These are phyloP conservation scores for Allantophomopsis cytisporea DNA, from an alignment of 2,329 filamentous ascomycete species.

Conservation along the genomic window DNA sequence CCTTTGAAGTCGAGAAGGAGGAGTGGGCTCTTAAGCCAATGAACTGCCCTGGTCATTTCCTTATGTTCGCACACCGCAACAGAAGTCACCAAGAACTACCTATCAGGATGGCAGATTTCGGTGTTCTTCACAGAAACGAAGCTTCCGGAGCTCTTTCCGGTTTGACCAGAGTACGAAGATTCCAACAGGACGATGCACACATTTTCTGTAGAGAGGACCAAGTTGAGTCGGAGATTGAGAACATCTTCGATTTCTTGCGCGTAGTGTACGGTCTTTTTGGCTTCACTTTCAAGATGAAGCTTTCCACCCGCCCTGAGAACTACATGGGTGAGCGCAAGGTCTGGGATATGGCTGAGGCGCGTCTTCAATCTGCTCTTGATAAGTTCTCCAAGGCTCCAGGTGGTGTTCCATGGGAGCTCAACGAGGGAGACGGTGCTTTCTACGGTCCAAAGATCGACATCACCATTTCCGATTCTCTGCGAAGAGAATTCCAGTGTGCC, in stretches of 20 bases:
- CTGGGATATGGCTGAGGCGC: slow-evolving; percentile 79
- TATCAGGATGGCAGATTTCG: slow-evolving; percentile 88
- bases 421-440: slow-evolving; percentile 92
- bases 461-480: slow-evolving; percentile 77
- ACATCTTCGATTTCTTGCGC: slow-evolving; percentile 76
- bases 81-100: slow-evolving; percentile 84
- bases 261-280: slow-evolving; percentile 72
- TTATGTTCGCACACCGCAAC: slow-evolving; percentile 74
- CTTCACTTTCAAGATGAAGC: slow-evolving; percentile 85
- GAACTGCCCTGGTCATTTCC: slow-evolving; percentile 94
- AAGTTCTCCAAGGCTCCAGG: slow-evolving; percentile 48
- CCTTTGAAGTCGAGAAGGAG: slow-evolving; percentile 73
- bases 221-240: slow-evolving; percentile 60
- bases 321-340: slow-evolving; percentile 76
- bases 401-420: slow-evolving; percentile 71
- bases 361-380: slow-evolving; percentile 66
- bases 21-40: slow-evolving; percentile 85
- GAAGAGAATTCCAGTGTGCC: slow-evolving; percentile 76
- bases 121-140: slow-evolving; percentile 90
- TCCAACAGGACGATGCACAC: slow-evolving; percentile 93
- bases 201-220: slow-evolving; percentile 87
- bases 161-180: slow-evolving; percentile 81
- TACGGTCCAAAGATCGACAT: slow-evolving; percentile 99
- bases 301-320: slow-evolving; percentile 82
- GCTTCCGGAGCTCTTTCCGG: slow-evolving; percentile 84